A percentile compares a stretch with the other conserved stretches of the same genome.
Conservation (phyloP, 2,329 filamentous ascomycete species). For the Pseudomassariella vexata region DNA sequence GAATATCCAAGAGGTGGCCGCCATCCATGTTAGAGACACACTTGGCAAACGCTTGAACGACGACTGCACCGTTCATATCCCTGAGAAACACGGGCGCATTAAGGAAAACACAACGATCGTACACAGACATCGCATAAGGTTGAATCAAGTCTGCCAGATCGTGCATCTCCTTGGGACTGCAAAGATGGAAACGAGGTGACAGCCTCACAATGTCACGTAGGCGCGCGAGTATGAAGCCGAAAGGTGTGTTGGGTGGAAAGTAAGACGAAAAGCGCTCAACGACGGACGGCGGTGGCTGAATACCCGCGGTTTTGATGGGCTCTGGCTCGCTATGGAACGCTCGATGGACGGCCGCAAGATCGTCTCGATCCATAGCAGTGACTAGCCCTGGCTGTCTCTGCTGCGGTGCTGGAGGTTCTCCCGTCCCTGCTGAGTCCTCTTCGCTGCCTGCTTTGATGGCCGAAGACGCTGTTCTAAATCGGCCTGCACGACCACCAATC, state of each 20-base stretch:
- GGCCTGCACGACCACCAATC: slow-evolving; percentile 86
- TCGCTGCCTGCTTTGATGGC: slow-evolving; percentile 25
- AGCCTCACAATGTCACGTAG: slow-evolving; percentile 64
- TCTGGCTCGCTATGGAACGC: slow-evolving; percentile 60
- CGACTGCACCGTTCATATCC: slow-evolving; percentile 36
- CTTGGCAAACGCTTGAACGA: slow-evolving; percentile 59
- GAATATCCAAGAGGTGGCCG: slow-evolving; percentile 67
- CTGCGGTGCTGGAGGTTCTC: slow-evolving; percentile 13
- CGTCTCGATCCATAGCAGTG: slow-evolving; percentile 67
- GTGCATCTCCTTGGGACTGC: slow-evolving; percentile 55
- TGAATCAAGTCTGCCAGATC: slow-evolving; percentile 71
- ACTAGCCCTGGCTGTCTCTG: slow-evolving; percentile 56
- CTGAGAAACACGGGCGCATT: slow-evolving; percentile 61
- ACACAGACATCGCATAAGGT: slow-evolving; percentile 59
- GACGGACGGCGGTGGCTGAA: slow-evolving; percentile 65
- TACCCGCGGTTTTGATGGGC: slow-evolving; percentile 64
- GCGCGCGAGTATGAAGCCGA: slow-evolving; percentile 75
- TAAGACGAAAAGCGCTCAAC: slow-evolving; percentile 74
- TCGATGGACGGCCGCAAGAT: slow-evolving; percentile 56
- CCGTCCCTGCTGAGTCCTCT: slow-evolving; percentile 13
- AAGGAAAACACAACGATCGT: slow-evolving; percentile 72
- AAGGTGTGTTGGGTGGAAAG: slow-evolving; percentile 74
- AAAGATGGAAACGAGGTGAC: slow-evolving; percentile 65
- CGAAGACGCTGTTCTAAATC: slow-evolving; percentile 69
- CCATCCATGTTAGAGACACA: slow-evolving; percentile 63